Percentiles rank a stretch among this genome's conserved stretches.
phyloP scores from a whole-genome alignment of 768 basidiomycete genomes.

The Lentinula raphanica region DNA sequence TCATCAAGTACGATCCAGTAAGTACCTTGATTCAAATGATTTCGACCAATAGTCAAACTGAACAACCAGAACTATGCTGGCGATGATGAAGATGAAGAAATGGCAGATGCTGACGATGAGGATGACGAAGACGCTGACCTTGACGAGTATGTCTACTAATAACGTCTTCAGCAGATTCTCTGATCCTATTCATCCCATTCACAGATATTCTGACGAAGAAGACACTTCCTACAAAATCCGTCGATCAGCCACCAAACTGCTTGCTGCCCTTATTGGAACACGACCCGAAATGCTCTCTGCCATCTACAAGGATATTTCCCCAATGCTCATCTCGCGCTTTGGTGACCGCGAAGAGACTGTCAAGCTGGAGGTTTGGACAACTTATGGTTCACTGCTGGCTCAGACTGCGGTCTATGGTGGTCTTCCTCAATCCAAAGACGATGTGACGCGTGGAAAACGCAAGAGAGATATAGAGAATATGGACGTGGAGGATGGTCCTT shows the following conservation, averaged over 20 bases:
- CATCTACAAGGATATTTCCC: slow-evolving; percentile 82
- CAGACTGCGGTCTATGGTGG: slow-evolving; percentile 83
- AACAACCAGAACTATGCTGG: slow-evolving; percentile 45
- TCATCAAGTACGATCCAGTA: slow-evolving; percentile 93
- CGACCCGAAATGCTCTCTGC: slow-evolving; percentile 80
- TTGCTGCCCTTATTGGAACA: slow-evolving; percentile 80
- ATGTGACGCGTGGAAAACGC: slow-evolving; percentile 55
- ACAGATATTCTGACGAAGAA: slow-evolving; percentile 94
- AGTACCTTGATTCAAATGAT: slow-evolving; percentile 21
- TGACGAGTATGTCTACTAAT: slow-evolving; percentile 55
- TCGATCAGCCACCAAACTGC: slow-evolving; percentile 85
- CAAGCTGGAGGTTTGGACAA: slow-evolving; percentile 84
- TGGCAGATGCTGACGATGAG: slow-evolving; percentile 66
- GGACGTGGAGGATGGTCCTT: slow-evolving; percentile 73
- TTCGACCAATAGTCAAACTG: background rate
- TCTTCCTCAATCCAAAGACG: slow-evolving; percentile 45
- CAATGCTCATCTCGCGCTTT: slow-evolving; percentile 85
- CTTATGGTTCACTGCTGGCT: slow-evolving; percentile 74
- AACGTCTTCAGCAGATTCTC: background rate
- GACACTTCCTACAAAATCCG: slow-evolving; percentile 98
- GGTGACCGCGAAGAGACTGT: slow-evolving; percentile 95
- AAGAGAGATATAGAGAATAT: slow-evolving; percentile 73
- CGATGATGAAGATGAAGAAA: slow-evolving; percentile 45
- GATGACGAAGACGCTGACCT: slow-evolving; percentile 79
- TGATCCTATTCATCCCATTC: slow-evolving; percentile 2